Evolutionary conservation across 495 filamentous ascomycete genomes (phyloP).

Genomic region (Aspergillus sparsus): DNA sequence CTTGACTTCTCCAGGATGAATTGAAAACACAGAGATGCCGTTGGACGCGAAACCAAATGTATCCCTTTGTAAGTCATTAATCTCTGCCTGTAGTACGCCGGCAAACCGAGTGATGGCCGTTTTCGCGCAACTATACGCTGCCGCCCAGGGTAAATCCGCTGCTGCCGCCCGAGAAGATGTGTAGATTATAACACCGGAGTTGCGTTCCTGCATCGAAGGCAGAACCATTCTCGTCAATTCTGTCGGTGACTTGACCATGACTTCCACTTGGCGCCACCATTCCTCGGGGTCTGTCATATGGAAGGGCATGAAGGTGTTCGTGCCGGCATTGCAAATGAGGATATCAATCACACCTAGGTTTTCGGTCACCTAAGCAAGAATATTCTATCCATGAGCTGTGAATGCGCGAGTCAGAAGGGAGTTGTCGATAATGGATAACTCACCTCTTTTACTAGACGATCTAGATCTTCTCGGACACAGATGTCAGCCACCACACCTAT

Average conservation of each 20-base stretch:
- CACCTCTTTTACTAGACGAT: background rate
- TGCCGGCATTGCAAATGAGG: slow-evolving; percentile 4
- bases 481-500: background rate
- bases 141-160: background rate
- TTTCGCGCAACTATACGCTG: background rate
- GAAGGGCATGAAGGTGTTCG: background rate
- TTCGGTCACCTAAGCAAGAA: background rate
- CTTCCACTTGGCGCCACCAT: background rate
- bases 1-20: slow-evolving; percentile 1
- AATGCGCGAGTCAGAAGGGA: background rate
- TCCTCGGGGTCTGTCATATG: background rate
- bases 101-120: background rate
- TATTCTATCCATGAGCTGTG: background rate
- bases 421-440: background rate
- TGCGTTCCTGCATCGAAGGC: background rate
- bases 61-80: background rate
- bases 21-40: background rate
- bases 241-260: background rate
- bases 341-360: background rate
- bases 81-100: background rate
- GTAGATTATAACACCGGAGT: background rate
- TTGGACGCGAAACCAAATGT: background rate
- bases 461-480: background rate
- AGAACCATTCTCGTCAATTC: slow-evolving; percentile 1
- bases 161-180: background rate